Conservation (phyloP, 257 asterid genomes). For the Primulina huaijiensis region DNA sequence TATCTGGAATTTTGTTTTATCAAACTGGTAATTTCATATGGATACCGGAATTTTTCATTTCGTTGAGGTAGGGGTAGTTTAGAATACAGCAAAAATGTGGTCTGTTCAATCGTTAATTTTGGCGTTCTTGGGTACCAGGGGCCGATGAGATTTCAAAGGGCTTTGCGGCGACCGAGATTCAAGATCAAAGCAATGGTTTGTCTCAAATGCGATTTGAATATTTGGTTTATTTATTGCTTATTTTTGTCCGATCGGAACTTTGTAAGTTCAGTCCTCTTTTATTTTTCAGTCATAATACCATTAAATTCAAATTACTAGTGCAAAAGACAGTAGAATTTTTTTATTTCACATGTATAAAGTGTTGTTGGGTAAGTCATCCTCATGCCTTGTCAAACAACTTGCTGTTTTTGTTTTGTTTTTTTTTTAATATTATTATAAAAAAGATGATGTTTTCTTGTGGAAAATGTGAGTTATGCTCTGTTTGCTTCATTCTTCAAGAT, state of each 20-base stretch:
- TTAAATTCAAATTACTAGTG: not conserved
- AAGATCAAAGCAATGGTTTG: constrained; percentile 20
- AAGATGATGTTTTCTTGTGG: constrained; percentile 1
- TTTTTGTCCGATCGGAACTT: not conserved
- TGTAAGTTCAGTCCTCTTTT: not conserved
- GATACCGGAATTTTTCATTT: not conserved
- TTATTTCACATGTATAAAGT: not conserved
- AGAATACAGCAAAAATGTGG: not conserved
- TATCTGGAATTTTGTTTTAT: not conserved
- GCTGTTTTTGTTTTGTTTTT: not conserved
- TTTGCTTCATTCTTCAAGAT: not conserved
- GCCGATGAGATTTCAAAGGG: constrained; percentile 7
- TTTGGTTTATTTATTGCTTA: not conserved
- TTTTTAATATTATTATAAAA: too few relatives aligned
- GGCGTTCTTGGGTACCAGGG: constrained; percentile 13
- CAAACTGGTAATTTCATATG: not conserved
- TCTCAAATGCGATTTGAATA: not conserved
- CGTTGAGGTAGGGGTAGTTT: not conserved
- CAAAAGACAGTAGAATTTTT: not conserved
- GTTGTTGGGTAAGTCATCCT: not conserved
- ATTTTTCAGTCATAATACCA: not conserved
- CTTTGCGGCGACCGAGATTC: constrained; percentile 6
- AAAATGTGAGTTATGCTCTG: not conserved
- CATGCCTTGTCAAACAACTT: not conserved
- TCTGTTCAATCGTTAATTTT: not conserved